These are phyloP conservation scores for Hemisphaericaspora subhashii DNA, from an alignment of 1,139 yeast species.

Conservation along the genomic window DNA sequence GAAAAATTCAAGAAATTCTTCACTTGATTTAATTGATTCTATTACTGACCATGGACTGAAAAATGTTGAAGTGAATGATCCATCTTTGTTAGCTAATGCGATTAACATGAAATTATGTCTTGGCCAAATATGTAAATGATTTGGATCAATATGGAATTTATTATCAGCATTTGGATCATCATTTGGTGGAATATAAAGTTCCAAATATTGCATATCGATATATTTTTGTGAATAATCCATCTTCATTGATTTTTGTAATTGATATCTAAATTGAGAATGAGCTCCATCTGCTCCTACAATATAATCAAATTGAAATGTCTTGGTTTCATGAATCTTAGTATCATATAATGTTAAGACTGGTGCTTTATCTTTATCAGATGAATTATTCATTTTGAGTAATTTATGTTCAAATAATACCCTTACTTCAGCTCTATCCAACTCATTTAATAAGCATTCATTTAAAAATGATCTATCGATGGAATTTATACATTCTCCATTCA, in stretches of 20 bases:
- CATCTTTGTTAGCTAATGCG: slow-evolving; percentile 82
- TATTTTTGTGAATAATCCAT: slow-evolving; percentile 76
- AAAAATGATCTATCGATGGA: slow-evolving; percentile 77
- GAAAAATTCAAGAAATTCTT: slow-evolving; percentile 57
- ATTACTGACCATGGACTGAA: slow-evolving; percentile 79
- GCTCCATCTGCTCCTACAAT: slow-evolving; percentile 88
- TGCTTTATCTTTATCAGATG: slow-evolving; percentile 20
- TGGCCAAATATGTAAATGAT: slow-evolving; percentile 94
- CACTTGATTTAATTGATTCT: slow-evolving; percentile 48
- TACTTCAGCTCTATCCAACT: slow-evolving; percentile 50
- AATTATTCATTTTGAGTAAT: slow-evolving; percentile 38
- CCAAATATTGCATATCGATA: slow-evolving; percentile 83
- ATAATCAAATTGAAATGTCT: slow-evolving; percentile 47
- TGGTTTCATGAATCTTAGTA: slow-evolving; percentile 14
- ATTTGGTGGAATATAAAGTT: slow-evolving; percentile 69
- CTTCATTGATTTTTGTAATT: slow-evolving; percentile 63
- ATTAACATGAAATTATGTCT: slow-evolving; percentile 83
- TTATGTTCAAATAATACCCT: slow-evolving; percentile 58
- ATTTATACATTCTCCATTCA: slow-evolving; percentile 82
- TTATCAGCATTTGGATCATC: slow-evolving; percentile 17
- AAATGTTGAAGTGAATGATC: slow-evolving; percentile 86
- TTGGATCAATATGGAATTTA: slow-evolving; percentile 58
- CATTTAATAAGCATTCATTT: slow-evolving; percentile 64
- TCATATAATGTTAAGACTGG: slow-evolving; percentile 29
- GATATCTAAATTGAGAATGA: slow-evolving; percentile 70